phyloP scores from a whole-genome alignment of 2,329 filamentous ascomycete genomes.

The Colletotrichum theobromicola region DNA sequence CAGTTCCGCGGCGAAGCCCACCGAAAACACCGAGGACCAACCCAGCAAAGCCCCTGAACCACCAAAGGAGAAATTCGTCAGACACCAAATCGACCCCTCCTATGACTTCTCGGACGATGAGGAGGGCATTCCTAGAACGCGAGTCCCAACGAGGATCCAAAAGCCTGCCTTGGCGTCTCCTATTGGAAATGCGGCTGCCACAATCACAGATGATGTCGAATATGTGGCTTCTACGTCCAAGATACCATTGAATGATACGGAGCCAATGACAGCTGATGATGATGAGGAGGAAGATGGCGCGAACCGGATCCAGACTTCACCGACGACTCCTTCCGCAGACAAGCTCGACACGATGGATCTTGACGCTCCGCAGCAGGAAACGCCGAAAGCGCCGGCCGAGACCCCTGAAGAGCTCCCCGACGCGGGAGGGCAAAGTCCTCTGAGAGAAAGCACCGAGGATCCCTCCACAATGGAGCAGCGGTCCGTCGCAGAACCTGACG shows the following conservation, averaged over 20 bases:
- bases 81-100: constrained; percentile 18
- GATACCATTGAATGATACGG: not conserved
- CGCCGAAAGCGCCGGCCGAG: not conserved
- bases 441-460: not conserved
- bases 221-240: not conserved
- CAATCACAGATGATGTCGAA: not conserved
- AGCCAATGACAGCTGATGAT: not conserved
- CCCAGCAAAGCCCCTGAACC: not conserved
- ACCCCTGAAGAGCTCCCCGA: not conserved
- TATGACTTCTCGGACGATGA: constrained; percentile 29
- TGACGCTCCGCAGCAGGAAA: too few relatives aligned
- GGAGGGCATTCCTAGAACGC: constrained; percentile 17
- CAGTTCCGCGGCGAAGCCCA: too few relatives aligned
- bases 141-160: not conserved
- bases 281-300: not conserved
- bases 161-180: not conserved
- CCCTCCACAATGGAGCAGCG: not conserved
- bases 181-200: not conserved
- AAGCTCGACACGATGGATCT: not conserved
- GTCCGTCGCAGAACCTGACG: not conserved
- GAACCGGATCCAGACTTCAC: not conserved
- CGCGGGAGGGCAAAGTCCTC: not conserved
- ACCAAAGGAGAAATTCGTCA: constrained; percentile 1
- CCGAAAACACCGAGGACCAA: not conserved
- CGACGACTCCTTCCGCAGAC: not conserved